These are phyloP conservation scores for Ophidiomyces ophidiicola DNA, from an alignment of 2,329 filamentous ascomycete genomes.

Conservation along the genomic window DNA sequence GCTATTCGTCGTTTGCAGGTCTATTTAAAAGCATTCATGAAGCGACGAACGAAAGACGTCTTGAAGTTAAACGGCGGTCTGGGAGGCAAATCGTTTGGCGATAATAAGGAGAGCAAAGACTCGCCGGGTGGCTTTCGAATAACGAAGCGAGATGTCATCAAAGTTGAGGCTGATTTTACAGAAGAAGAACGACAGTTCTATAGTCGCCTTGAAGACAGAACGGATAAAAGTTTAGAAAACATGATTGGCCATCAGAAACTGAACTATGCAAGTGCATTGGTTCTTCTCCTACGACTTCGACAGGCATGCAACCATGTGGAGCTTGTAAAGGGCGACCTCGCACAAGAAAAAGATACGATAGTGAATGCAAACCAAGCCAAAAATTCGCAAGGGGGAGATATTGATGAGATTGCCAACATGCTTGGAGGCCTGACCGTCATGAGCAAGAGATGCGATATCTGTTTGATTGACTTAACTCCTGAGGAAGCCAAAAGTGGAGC, in stretches of 20 bases:
- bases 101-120: slow-evolving; percentile 40
- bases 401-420: slow-evolving; percentile 75
- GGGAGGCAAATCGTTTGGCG: slow-evolving; percentile 52
- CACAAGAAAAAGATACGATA: slow-evolving; percentile 76
- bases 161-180: slow-evolving; percentile 64
- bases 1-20: slow-evolving; percentile 78
- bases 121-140: slow-evolving; percentile 67
- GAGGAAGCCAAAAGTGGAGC: slow-evolving; percentile 43
- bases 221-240: slow-evolving; percentile 71
- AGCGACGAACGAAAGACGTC: slow-evolving; percentile 95
- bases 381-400: slow-evolving; percentile 41
- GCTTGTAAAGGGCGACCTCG: slow-evolving; percentile 71
- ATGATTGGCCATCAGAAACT: slow-evolving; percentile 73
- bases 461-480: slow-evolving; percentile 54
- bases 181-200: slow-evolving; percentile 77
- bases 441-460: slow-evolving; percentile 70
- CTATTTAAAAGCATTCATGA: slow-evolving; percentile 89
- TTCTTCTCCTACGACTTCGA: slow-evolving; percentile 75
- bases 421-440: slow-evolving; percentile 73
- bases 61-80: slow-evolving; percentile 74
- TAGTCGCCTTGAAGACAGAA: slow-evolving; percentile 65
- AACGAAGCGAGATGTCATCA: slow-evolving; percentile 77
- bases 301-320: slow-evolving; percentile 94
- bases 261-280: slow-evolving; percentile 88
- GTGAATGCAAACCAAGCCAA: slow-evolving; percentile 45